Conservation (phyloP, 331 rosid species). For the Quercus tomentella region DNA sequence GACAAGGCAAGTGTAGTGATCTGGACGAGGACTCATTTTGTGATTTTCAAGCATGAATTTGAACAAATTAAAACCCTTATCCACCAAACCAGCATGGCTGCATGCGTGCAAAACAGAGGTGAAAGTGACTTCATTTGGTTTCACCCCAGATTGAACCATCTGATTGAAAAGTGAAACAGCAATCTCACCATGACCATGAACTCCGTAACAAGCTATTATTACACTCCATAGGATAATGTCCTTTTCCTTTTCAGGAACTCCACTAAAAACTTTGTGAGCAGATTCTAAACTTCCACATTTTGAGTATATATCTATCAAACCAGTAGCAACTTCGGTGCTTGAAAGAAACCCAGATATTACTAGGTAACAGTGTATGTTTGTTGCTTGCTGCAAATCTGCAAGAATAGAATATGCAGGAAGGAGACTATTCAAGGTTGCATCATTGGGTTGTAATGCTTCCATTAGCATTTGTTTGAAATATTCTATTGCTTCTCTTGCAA, state of each 20-base stretch:
- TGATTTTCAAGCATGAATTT: constrained; percentile 49
- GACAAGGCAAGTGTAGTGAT: constrained; percentile 77
- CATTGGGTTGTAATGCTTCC: constrained; percentile 51
- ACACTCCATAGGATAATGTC: constrained; percentile 77
- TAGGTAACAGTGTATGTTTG: constrained; percentile 66
- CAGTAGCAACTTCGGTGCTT: constrained; percentile 57
- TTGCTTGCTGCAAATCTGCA: constrained; percentile 69
- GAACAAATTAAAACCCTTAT: constrained; percentile 72
- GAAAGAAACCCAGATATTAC: constrained; percentile 59
- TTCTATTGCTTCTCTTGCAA: constrained; percentile 65
- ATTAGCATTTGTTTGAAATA: constrained; percentile 64
- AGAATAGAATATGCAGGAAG: constrained; percentile 77
- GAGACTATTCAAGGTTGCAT: constrained; percentile 61
- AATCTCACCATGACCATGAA: constrained; percentile 68
- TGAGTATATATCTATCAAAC: constrained; percentile 68
- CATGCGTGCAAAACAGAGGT: constrained; percentile 82
- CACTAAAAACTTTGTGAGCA: constrained; percentile 57
- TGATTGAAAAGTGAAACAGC: constrained; percentile 72
- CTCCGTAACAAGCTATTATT: constrained; percentile 69
- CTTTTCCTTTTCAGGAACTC: constrained; percentile 40
- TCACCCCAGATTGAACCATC: constrained; percentile 70
- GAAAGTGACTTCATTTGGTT: constrained; percentile 74
- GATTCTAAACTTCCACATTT: constrained; percentile 66
- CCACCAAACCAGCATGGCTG: constrained; percentile 87
- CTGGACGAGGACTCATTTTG: constrained; percentile 40